A percentile compares a stretch with the other conserved stretches of the same genome.
Evolutionary conservation across 495 filamentous ascomycete genomes (phyloP).

Genomic region (Penicillium odoratum): DNA sequence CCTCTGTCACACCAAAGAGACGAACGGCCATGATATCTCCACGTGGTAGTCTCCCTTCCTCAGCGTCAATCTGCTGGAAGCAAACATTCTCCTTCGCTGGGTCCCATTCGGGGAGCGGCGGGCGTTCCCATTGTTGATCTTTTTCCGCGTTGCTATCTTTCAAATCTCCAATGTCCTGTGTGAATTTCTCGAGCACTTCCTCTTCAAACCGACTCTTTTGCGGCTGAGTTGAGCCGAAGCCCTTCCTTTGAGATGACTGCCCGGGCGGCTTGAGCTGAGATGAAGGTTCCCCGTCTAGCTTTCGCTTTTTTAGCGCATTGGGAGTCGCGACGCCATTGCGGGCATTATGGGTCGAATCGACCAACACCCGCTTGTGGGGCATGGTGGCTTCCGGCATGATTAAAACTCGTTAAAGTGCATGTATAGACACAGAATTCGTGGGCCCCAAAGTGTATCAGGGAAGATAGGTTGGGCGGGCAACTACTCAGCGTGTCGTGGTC

Average conservation of each 20-base stretch:
- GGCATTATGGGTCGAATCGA: conserved; percentile 55
- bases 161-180: conserved; percentile 82
- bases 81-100: conserved; percentile 68
- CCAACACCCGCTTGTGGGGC: conserved; percentile 59
- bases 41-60: conserved; percentile 73
- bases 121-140: conserved; percentile 92
- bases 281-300: conserved; percentile 60
- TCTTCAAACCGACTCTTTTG: conserved; percentile 88
- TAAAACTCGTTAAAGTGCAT: conserved; percentile 17
- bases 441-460: background rate
- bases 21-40: conserved; percentile 74
- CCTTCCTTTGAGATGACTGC: conserved; percentile 55
- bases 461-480: background rate
- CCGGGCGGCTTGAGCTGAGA: conserved; percentile 59
- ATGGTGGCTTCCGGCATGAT: conserved; percentile 54
- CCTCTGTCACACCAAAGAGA: conserved; percentile 97
- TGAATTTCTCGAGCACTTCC: conserved; percentile 90
- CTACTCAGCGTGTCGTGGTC: background rate
- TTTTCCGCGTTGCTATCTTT: conserved; percentile 85
- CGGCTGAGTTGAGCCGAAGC: conserved; percentile 72
- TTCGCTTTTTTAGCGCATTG: conserved; percentile 69
- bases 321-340: conserved; percentile 50
- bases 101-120: conserved; percentile 70
- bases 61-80: conserved; percentile 95
- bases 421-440: background rate